Conservation (phyloP, 768 basidiomycete genomes). For the Lanmaoa rubissima region DNA sequence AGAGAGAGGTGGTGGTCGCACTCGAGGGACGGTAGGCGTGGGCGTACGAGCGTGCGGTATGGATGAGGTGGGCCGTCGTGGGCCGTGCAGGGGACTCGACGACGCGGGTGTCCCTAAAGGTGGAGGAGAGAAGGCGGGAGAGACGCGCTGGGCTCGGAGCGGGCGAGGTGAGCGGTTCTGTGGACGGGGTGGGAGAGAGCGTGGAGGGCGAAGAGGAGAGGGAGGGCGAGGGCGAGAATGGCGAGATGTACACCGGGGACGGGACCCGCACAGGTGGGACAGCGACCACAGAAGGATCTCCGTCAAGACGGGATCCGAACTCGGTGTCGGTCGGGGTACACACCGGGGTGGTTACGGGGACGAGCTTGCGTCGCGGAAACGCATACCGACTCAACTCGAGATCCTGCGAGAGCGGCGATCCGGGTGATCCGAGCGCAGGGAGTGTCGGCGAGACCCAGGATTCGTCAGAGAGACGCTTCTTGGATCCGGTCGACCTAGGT, state of each 20-base stretch:
- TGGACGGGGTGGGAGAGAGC: conserved; percentile 15
- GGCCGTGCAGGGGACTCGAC: conserved; percentile 9
- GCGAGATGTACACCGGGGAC: conserved; percentile 20
- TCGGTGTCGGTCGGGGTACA: conserved; percentile 22
- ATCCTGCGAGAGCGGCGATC: conserved; percentile 10
- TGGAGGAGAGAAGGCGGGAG: conserved; percentile 25
- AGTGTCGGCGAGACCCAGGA: conserved; percentile 25
- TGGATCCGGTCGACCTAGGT: background rate
- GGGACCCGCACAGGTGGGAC: conserved; percentile 20
- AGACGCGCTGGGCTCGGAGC: conserved; percentile 9
- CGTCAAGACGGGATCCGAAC: conserved; percentile 14
- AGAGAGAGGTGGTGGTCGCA: conserved; percentile 12
- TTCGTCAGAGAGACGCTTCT: conserved; percentile 26
- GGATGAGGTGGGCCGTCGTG: conserved; percentile 18
- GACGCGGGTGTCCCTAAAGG: conserved; percentile 10
- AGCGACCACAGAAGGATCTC: background rate
- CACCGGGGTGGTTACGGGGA: conserved; percentile 17
- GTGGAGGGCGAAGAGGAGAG: conserved; percentile 8
- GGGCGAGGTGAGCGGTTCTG: conserved; percentile 9
- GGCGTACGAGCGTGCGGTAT: conserved; percentile 16
- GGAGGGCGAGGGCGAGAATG: conserved; percentile 20
- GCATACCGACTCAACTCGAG: conserved; percentile 10
- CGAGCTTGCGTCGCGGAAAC: conserved; percentile 13
- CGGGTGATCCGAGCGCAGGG: conserved; percentile 5
- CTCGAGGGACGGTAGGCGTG: conserved; percentile 14